These are phyloP conservation scores for Dendrocalamus sinicus DNA, from an alignment of 176 grass and related monocot species.

Conservation along the genomic window DNA sequence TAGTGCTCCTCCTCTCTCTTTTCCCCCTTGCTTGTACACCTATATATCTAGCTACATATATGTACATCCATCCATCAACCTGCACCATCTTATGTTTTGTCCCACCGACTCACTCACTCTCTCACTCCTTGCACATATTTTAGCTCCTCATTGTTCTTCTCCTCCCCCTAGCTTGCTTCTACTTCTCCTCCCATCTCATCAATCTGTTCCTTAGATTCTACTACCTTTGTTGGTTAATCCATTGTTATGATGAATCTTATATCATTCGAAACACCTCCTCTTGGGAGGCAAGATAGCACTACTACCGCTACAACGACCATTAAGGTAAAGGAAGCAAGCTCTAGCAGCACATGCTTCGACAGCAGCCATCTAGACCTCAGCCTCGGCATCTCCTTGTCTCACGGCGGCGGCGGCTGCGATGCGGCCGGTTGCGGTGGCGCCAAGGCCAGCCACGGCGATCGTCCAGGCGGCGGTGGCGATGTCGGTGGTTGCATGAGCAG, in stretches of 20 bases:
- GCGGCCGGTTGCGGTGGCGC: not conserved
- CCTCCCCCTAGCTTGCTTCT: not conserved
- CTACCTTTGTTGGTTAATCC: constrained; percentile 9
- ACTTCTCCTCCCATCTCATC: not conserved
- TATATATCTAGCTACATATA: constrained; percentile 32
- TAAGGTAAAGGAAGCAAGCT: constrained; percentile 36
- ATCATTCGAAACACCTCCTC: constrained; percentile 56
- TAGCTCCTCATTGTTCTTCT: not conserved
- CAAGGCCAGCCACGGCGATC: constrained; percentile 13
- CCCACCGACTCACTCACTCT: constrained; percentile 29
- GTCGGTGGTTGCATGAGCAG: not conserved
- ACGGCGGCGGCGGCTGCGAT: not conserved
- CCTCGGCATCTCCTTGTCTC: constrained; percentile 70
- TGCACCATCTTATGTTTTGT: constrained; percentile 50
- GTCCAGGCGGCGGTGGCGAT: not conserved
- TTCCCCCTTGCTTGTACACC: not conserved
- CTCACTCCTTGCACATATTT: not conserved
- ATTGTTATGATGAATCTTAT: constrained; percentile 58
- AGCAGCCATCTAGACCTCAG: constrained; percentile 71
- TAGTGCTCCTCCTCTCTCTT: constrained; percentile 31
- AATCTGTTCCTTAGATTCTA: not conserved
- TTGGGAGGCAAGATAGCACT: constrained; percentile 38
- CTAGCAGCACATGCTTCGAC: constrained; percentile 25
- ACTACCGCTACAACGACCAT: not conserved
- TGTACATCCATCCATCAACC: constrained; percentile 16